Percentiles rank a stretch among this genome's conserved stretches.
These are phyloP conservation scores for Pelargonium cotyledonis DNA, from an alignment of 441 rosid genomes.

Conservation along the genomic window DNA sequence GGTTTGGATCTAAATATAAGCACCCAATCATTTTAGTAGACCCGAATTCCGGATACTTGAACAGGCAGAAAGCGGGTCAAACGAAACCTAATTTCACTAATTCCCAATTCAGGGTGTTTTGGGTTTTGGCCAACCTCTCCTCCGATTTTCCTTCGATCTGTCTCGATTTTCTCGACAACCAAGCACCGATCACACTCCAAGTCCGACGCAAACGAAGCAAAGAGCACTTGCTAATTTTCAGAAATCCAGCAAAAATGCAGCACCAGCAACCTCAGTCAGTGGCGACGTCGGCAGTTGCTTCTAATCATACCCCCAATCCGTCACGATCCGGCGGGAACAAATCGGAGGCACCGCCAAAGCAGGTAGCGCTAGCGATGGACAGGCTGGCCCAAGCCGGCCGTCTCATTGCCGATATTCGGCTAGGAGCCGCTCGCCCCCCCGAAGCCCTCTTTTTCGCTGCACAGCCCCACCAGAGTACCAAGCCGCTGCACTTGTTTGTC, in stretches of 20 bases:
- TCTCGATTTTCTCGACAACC: conserved; percentile 2
- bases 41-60: too few relatives aligned
- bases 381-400: conserved; percentile 82
- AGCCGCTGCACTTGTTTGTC: conserved; percentile 50
- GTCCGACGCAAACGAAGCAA: not conserved
- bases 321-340: conserved; percentile 13
- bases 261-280: conserved; percentile 1
- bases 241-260: not conserved
- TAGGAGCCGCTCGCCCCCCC: conserved; percentile 86
- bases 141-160: not conserved
- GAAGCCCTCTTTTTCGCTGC: conserved; percentile 70
- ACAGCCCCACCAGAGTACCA: conserved; percentile 57
- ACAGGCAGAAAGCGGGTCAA: too few relatives aligned
- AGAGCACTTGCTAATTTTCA: not conserved
- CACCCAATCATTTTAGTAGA: too few relatives aligned
- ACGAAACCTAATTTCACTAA: too few relatives aligned
- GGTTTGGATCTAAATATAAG: too few relatives aligned
- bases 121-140: not conserved
- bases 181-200: not conserved
- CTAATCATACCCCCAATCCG: not conserved
- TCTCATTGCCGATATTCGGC: conserved; percentile 75
- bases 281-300: not conserved
- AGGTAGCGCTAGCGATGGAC: conserved; percentile 92
- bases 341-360: conserved; percentile 88
- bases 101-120: too few relatives aligned